Base-by-base conservation (phyloP, 2,329 filamentous ascomycete species). In the Amesomyces nigricolor region DNA sequence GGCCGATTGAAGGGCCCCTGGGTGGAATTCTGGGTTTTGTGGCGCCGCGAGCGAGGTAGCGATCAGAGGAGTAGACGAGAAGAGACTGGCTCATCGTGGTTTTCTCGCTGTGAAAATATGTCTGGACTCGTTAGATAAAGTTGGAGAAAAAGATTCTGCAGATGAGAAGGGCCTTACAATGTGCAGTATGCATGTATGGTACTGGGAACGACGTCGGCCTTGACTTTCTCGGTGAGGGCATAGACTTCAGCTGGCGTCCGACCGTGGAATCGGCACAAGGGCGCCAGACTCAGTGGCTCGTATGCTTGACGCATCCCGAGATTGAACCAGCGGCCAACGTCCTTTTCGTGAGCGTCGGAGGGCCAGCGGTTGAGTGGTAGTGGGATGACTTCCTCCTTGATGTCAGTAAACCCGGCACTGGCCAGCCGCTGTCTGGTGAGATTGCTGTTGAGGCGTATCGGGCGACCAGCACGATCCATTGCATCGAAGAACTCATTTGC, bases 321-420 rank as follows among this genome's bases (percentile, higher is more conserved):
- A 66, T 92, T 91, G 72, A 95, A 95, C 88, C 89, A 95, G 56
- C 84, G 78, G 30, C 88, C 89, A 51, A 91, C 78, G 44, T 86
- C 80, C 59, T 83, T 85, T 62, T 84, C 78, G 60, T 83, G 77
- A 26, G 78, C 74, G 63, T 89, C 82, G 26, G 74, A 69, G 56
- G 82, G 80, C 87, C 88, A 92, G 22, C 85, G 82, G 65, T 87
- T 92, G 66, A 89, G 77, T 30, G 89, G 88, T 37, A 92, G 74
- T 56, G 78, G 78, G 58, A 88, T 83, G 50, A 82, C 77, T 58
- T 82, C 77, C 67, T 92, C 85, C 60, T 81, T 79, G 63, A 96
- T 83, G 58, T 96, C 86, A 38, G 85, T 83, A 67, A 95, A 96
- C 13, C 92, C 92, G 48, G 85, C 81, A 5, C 78, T 73, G 61